These are phyloP conservation scores for Hypsizygus ulmarius DNA, from an alignment of 1,284 basidiomycete genomes.

Conservation along the genomic window DNA sequence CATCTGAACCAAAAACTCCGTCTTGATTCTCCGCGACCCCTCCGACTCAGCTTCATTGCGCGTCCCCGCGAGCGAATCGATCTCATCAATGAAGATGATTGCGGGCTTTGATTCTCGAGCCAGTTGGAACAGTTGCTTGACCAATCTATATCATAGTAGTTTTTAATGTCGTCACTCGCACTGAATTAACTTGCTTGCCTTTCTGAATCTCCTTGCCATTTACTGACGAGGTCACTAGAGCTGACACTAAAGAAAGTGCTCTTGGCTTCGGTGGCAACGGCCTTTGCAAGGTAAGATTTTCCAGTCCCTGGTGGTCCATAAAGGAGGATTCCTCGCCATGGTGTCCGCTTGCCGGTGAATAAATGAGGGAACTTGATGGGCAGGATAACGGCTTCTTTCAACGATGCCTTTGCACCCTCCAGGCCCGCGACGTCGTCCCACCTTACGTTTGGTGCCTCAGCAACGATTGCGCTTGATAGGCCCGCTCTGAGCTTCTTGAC, in stretches of 20 bases:
- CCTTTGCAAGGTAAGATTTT: constrained; percentile 94
- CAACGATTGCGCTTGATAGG: constrained; percentile 84
- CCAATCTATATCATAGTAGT: constrained; percentile 56
- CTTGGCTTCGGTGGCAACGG: constrained; percentile 98
- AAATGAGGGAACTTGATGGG: constrained; percentile 99
- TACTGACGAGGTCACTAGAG: constrained; percentile 94
- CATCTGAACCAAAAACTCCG: constrained; percentile 98
- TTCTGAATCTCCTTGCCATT: constrained; percentile 99
- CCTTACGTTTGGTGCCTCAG: constrained; percentile 93
- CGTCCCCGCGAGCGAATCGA: constrained; percentile 94
- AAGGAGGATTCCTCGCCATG: constrained; percentile 93
- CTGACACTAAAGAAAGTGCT: constrained; percentile 98
- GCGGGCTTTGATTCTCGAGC: constrained; percentile 95
- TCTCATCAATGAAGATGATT: constrained; percentile 99
- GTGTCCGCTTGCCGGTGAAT: constrained; percentile 97
- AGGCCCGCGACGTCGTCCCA: constrained; percentile 99
- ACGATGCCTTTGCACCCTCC: constrained; percentile 89
- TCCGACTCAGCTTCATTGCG: constrained; percentile 96
- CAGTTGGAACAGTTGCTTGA: constrained; percentile 96
- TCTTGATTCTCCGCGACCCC: constrained; percentile 95
- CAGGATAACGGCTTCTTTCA: constrained; percentile 98
- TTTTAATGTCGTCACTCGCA: constrained; percentile 4
- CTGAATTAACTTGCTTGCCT: constrained; percentile 50
- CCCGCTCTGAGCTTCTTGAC: constrained; percentile 93
- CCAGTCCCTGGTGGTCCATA: constrained; percentile 98